Evolutionary conservation across 257 asterid species (phyloP), one percentile per base, ranked within the genome.

Genomic region (Phtheirospermum japonicum): DNA sequence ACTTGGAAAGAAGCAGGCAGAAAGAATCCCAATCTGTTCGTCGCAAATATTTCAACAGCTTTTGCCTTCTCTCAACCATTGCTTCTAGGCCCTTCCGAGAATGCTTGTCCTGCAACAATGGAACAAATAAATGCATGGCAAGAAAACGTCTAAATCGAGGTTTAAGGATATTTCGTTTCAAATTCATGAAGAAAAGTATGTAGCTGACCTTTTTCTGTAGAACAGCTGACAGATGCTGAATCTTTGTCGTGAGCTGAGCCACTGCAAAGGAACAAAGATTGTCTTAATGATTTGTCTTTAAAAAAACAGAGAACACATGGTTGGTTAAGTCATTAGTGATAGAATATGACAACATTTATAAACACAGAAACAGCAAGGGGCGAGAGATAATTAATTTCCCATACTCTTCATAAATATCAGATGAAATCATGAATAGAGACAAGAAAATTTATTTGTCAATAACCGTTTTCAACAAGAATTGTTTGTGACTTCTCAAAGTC

Each of bases 171-270:
- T 9, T 46, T 46, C 57, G 5, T 46, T 16, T 11, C 46, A 62
- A 6, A 46, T 45, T 28, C 17, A 14, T 7, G 7, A 7, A 5
- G 6, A 30, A 6, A 26, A 10, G 17, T 9, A 8, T 8, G 59
- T 19, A 45, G 52, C 80, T 61, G 48, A 88, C 95, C 86, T 88
- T 88, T 58, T 86, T 86, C 66, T 75, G 79, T 61, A 88, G 70
- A 72, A 67, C 85, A 3, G 72, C 39, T 49, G 87, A 70, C n/a
- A 85, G 81, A 71, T 88, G 88, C 72, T 81, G 78, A 16, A 88
- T 88, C 83, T 85, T 85, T 61, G 92, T 83, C 1, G 95, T 85
- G 62, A 85, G 88, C 51, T 83, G 95, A 42, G 95, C 96, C 69
- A 85, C 92, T 85, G 82, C 73, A 68, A 50, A 37, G 56, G 30